phyloP scores from a whole-genome alignment of 1,284 basidiomycete genomes.

The Microbotryum violaceum region DNA sequence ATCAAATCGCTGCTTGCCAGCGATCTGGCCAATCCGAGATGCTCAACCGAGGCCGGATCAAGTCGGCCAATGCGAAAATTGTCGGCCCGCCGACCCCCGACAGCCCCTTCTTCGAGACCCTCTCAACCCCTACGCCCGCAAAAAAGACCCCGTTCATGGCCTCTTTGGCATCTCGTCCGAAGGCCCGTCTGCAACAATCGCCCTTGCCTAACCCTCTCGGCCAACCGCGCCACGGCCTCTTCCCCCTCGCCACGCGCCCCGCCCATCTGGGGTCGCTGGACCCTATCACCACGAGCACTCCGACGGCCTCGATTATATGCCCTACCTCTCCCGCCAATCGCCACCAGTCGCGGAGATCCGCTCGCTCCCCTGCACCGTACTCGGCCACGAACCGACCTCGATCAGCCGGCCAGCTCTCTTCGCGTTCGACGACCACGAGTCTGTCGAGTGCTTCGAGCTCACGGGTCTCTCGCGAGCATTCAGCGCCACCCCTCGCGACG shows the following conservation, averaged over 20 bases:
- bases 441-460: not conserved
- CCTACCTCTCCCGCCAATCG: not conserved
- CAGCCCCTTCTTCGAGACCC: too few species aligned
- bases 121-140: too few species aligned
- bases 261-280: not conserved
- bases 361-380: not conserved
- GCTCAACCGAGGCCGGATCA: too few species aligned
- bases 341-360: not conserved
- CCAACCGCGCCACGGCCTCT: not conserved
- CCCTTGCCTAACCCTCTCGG: not conserved
- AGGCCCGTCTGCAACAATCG: not conserved
- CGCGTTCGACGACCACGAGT: not conserved
- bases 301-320: not conserved
- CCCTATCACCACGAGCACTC: not conserved
- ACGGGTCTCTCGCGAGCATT: too few species aligned
- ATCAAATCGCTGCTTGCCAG: too few species aligned
- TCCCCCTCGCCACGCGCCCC: not conserved
- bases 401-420: constrained; percentile 1
- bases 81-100: too few species aligned
- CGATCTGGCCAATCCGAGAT: too few species aligned
- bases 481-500: too few species aligned
- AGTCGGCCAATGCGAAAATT: too few species aligned
- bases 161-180: not conserved
- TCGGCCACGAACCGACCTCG: not conserved
- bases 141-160: too few species aligned